phyloP scores from a whole-genome alignment of 805 yeast species.

The Saccharomyces kudriavzevii region DNA sequence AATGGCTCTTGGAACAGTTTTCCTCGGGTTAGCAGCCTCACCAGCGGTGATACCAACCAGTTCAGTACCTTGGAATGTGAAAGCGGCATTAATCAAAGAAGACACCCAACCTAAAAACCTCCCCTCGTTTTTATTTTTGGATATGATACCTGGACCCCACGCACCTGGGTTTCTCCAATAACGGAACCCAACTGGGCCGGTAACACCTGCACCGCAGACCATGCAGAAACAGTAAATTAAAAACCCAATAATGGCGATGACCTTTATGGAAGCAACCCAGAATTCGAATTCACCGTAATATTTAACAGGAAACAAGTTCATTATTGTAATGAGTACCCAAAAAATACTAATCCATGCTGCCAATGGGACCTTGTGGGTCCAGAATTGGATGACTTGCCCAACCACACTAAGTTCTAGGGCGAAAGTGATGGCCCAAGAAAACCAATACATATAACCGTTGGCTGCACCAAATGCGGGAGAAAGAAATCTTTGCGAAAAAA shows the following conservation, averaged over 20 bases:
- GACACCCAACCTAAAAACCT: conserved; percentile 63
- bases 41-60: conserved; percentile 69
- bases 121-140: conserved; percentile 41
- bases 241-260: conserved; percentile 65
- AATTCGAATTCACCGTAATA: conserved; percentile 70
- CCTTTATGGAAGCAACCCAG: conserved; percentile 63
- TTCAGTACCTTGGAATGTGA: conserved; percentile 76
- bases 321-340: conserved; percentile 44
- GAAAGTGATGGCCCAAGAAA: conserved; percentile 69
- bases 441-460: conserved; percentile 68
- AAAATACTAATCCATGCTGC: conserved; percentile 69
- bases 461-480: conserved; percentile 70
- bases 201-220: conserved; percentile 66
- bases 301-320: conserved; percentile 60
- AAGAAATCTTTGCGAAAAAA: conserved; percentile 58
- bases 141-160: conserved; percentile 58
- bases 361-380: conserved; percentile 63
- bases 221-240: conserved; percentile 56
- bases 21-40: conserved; percentile 62
- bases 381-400: conserved; percentile 54
- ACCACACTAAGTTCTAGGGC: conserved; percentile 67
- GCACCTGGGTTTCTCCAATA: conserved; percentile 78
- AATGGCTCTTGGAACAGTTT: conserved; percentile 64
- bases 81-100: conserved; percentile 65
- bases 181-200: conserved; percentile 70